Evolutionary conservation across 768 basidiomycete genomes (phyloP).

Genomic region (Coprinellus micaceus): DNA sequence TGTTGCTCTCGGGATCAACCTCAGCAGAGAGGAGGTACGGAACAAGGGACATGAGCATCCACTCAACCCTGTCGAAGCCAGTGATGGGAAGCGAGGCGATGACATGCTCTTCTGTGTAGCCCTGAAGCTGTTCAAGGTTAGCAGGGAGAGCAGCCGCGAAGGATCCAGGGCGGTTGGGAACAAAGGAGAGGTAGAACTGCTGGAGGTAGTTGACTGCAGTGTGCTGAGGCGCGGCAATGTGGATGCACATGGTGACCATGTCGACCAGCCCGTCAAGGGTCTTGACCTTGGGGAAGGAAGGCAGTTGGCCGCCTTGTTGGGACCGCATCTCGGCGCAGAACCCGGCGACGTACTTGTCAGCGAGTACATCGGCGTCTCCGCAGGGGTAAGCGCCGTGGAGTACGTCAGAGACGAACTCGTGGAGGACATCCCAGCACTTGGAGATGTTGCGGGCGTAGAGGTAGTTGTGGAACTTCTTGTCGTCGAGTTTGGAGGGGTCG

Average conservation of each 20-base stretch:
- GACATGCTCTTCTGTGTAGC: slow-evolving; percentile 17
- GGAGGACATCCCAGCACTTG: slow-evolving; percentile 23
- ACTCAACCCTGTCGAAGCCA: slow-evolving; percentile 14
- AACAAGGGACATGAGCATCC: slow-evolving; percentile 27
- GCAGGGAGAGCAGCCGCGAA: slow-evolving; percentile 22
- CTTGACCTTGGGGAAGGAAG: slow-evolving; percentile 22
- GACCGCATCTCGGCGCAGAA: slow-evolving; percentile 23
- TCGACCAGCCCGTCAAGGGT: slow-evolving; percentile 26
- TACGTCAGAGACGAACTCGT: slow-evolving; percentile 18
- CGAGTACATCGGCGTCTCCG: slow-evolving; percentile 19
- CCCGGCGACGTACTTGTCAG: slow-evolving; percentile 16
- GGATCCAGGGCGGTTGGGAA: slow-evolving; percentile 29
- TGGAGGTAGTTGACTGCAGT: slow-evolving; percentile 33
- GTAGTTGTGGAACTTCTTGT: slow-evolving; percentile 27
- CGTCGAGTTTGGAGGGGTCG: slow-evolving; percentile 19
- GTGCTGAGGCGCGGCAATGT: slow-evolving; percentile 30
- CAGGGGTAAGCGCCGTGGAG: slow-evolving; percentile 11
- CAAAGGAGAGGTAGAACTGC: slow-evolving; percentile 30
- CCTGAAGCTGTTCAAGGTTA: slow-evolving; percentile 17
- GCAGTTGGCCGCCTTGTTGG: slow-evolving; percentile 14
- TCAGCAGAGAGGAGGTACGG: slow-evolving; percentile 26
- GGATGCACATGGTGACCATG: slow-evolving; percentile 29
- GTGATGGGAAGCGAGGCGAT: slow-evolving; percentile 23
- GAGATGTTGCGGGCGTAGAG: slow-evolving; percentile 24
- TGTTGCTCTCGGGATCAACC: slow-evolving; percentile 21